A percentile compares a stretch with the other conserved stretches of the same genome.
Evolutionary conservation across 2,329 filamentous ascomycete species (phyloP).

Genomic region (Colletotrichum tropicale): DNA sequence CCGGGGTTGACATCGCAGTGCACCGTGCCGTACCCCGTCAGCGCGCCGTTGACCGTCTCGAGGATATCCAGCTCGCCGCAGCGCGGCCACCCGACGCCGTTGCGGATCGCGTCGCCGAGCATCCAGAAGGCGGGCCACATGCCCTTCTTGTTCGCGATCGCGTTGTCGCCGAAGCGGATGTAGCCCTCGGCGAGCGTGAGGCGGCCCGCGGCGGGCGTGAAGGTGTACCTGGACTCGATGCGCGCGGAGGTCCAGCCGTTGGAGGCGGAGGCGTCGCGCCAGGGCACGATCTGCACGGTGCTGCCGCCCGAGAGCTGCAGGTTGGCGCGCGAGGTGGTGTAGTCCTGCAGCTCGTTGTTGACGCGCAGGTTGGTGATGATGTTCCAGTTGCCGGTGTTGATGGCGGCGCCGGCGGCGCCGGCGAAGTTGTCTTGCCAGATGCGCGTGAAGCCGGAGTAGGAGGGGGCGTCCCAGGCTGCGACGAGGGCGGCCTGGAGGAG

Average conservation of each 20-base stretch:
- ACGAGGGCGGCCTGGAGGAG: conserved; percentile 31
- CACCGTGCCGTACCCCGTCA: conserved; percentile 50
- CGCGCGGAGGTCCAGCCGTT: conserved; percentile 55
- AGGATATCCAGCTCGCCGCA: conserved; percentile 58
- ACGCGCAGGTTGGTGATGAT: conserved; percentile 47
- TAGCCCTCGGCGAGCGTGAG: conserved; percentile 47
- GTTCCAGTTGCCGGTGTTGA: conserved; percentile 45
- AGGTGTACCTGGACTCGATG: conserved; percentile 51
- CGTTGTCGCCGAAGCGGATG: conserved; percentile 46
- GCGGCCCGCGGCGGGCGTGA: conserved; percentile 44
- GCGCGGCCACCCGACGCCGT: conserved; percentile 50
- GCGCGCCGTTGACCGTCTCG: conserved; percentile 51
- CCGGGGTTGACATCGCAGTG: conserved; percentile 51
- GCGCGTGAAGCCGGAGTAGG: conserved; percentile 40
- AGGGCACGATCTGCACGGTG: conserved; percentile 58
- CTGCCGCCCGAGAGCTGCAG: conserved; percentile 54
- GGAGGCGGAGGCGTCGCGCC: conserved; percentile 34
- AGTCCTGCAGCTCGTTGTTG: conserved; percentile 55
- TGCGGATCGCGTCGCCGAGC: conserved; percentile 50
- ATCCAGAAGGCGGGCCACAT: conserved; percentile 61
- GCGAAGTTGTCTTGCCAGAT: conserved; percentile 50
- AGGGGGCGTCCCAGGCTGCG: conserved; percentile 40
- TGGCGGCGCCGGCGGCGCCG: conserved; percentile 37
- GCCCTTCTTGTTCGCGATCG: conserved; percentile 45
- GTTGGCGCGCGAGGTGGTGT: conserved; percentile 47